Evolutionary conservation across 495 filamentous ascomycete genomes (phyloP).

Genomic region (Chaetomium cochliodes): DNA sequence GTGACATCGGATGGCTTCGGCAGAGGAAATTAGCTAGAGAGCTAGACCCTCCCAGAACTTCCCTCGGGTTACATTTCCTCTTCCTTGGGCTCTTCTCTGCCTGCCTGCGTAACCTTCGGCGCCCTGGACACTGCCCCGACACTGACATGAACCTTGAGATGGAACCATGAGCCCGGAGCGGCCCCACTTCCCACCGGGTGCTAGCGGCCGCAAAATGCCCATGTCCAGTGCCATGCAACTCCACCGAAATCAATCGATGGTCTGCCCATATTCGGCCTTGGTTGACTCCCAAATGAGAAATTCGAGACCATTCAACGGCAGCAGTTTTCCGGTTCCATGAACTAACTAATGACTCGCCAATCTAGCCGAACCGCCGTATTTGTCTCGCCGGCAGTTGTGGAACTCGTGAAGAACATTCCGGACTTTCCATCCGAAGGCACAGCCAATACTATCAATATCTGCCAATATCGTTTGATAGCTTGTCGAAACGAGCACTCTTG

Average conservation of each 20-base stretch:
- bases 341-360: conserved; percentile 9
- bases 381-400: not conserved
- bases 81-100: too few species aligned
- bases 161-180: not conserved
- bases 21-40: not conserved
- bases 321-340: not conserved
- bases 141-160: too few species aligned
- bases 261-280: conserved; percentile 6
- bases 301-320: not conserved
- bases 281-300: not conserved
- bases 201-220: not conserved
- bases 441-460: not conserved
- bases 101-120: too few species aligned
- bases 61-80: too few species aligned
- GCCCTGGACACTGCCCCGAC: too few species aligned
- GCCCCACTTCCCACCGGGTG: not conserved
- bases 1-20: too few species aligned
- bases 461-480: not conserved
- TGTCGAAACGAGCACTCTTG: conserved; percentile 8
- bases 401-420: conserved; percentile 1
- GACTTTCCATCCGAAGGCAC: not conserved
- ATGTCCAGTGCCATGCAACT: not conserved
- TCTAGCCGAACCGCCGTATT: not conserved
- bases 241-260: conserved; percentile 19
- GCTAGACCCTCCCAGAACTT: not conserved